Percentiles rank a stretch among this genome's conserved stretches.
Evolutionary conservation across 192 early-diverging fungal species (phyloP).

Genomic region (Entomortierella lignicola): DNA sequence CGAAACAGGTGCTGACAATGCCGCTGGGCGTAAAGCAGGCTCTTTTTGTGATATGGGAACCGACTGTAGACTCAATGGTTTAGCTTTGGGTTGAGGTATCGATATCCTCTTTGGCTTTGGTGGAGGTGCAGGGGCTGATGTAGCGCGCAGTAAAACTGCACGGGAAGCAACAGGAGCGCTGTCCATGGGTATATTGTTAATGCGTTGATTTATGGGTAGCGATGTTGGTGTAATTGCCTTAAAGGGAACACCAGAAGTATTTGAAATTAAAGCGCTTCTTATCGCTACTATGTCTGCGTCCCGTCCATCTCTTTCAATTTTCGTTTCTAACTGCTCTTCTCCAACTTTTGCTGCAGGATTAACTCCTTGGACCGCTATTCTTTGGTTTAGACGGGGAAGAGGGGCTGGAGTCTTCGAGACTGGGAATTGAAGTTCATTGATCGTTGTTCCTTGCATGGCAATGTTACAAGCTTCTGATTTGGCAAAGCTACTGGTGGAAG

Average conservation of each 20-base stretch:
- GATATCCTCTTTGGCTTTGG: slow-evolving; percentile 53
- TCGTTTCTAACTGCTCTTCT: background rate
- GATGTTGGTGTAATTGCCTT: background rate
- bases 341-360: background rate
- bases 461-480: background rate
- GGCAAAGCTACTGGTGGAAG: slow-evolving; percentile 6
- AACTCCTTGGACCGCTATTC: background rate
- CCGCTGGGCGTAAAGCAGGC: slow-evolving; percentile 2
- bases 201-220: background rate
- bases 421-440: slow-evolving; percentile 1
- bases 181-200: background rate
- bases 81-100: slow-evolving; percentile 41
- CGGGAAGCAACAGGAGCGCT: background rate
- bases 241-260: background rate
- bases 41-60: slow-evolving; percentile 28
- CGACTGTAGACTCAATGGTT: slow-evolving; percentile 37
- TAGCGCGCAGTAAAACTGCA: background rate
- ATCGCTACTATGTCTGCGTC: background rate
- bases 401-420: slow-evolving; percentile 17
- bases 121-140: slow-evolving; percentile 21
- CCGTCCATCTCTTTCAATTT: background rate
- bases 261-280: background rate
- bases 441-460: slow-evolving; percentile 2
- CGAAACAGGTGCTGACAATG: background rate
- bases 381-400: slow-evolving; percentile 2